These are phyloP conservation scores for Staphylotrichum longicolle DNA, from an alignment of 495 filamentous ascomycete genomes.

Conservation along the genomic window DNA sequence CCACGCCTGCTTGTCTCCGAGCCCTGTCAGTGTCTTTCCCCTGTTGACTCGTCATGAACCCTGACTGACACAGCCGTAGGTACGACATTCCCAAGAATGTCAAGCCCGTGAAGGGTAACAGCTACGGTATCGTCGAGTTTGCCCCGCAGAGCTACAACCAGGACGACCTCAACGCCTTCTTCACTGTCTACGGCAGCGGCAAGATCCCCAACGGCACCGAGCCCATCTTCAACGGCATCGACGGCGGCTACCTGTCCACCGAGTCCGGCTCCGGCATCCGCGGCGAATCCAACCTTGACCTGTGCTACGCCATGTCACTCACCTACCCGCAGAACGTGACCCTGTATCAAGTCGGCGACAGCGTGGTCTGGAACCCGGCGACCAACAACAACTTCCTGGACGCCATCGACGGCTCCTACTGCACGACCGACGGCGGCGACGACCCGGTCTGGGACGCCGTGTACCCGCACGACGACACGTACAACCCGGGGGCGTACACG, in stretches of 20 bases:
- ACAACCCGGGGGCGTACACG: constrained; percentile 17
- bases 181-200: neutral
- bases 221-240: neutral
- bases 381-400: constrained; percentile 51
- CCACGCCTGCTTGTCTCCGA: constrained; percentile 36
- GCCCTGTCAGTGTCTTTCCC: constrained; percentile 28
- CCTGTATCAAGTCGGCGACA: constrained; percentile 58
- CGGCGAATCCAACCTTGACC: constrained; percentile 33
- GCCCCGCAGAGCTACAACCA: constrained; percentile 43
- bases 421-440: constrained; percentile 43
- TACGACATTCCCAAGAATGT: constrained; percentile 24
- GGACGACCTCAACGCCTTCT: constrained; percentile 9
- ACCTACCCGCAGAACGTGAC: constrained; percentile 57
- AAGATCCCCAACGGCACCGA: constrained; percentile 1
- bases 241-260: constrained; percentile 26
- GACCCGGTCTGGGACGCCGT: constrained; percentile 44
- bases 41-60: neutral
- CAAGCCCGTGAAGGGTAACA: constrained; percentile 29
- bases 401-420: constrained; percentile 60
- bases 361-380: constrained; percentile 47
- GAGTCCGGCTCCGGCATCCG: constrained; percentile 29
- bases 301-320: constrained; percentile 31
- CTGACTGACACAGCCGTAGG: constrained; percentile 2
- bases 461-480: constrained; percentile 49
- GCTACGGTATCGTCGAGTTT: constrained; percentile 40